Conservation (phyloP, 2,329 filamentous ascomycete genomes). For the Scytalidium sp. region DNA sequence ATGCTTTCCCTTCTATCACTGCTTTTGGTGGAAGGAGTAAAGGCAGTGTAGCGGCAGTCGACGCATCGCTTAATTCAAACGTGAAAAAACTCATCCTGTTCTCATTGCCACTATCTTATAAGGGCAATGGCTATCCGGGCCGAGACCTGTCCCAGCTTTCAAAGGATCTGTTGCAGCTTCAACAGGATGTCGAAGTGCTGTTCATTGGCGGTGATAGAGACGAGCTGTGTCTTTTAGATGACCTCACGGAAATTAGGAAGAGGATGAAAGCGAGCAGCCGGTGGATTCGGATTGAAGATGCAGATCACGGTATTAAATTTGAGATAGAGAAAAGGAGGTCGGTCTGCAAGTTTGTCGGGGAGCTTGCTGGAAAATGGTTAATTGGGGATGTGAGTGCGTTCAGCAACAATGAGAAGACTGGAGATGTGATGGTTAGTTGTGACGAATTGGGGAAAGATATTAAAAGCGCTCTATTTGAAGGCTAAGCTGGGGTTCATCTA, state of each 20-base stretch:
- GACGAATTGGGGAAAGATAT: background rate
- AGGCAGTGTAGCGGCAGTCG: slow-evolving; percentile 4
- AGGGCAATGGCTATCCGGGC: background rate
- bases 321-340: slow-evolving; percentile 3
- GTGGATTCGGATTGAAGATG: slow-evolving; percentile 3
- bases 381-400: slow-evolving; percentile 4
- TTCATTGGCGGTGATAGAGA: slow-evolving; percentile 3
- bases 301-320: slow-evolving; percentile 5
- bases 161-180: slow-evolving; percentile 1
- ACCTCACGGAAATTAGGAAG: slow-evolving; percentile 4
- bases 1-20: slow-evolving; percentile 2
- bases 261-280: slow-evolving; percentile 3
- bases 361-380: slow-evolving; percentile 2
- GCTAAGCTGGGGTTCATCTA: slow-evolving; percentile 1
- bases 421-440: slow-evolving; percentile 3
- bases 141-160: slow-evolving; percentile 3
- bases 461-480: background rate
- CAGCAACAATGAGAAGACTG: background rate
- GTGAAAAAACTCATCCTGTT: slow-evolving; percentile 5
- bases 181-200: slow-evolving; percentile 3
- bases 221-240: slow-evolving; percentile 3
- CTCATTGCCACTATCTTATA: slow-evolving; percentile 2
- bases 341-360: slow-evolving; percentile 3
- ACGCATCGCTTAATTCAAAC: slow-evolving; percentile 1
- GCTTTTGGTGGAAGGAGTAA: slow-evolving; percentile 5